A percentile compares a stretch with the other conserved stretches of the same genome.
Conservation (phyloP, 2,329 filamentous ascomycete species). For the Amesomyces nigricolor region DNA sequence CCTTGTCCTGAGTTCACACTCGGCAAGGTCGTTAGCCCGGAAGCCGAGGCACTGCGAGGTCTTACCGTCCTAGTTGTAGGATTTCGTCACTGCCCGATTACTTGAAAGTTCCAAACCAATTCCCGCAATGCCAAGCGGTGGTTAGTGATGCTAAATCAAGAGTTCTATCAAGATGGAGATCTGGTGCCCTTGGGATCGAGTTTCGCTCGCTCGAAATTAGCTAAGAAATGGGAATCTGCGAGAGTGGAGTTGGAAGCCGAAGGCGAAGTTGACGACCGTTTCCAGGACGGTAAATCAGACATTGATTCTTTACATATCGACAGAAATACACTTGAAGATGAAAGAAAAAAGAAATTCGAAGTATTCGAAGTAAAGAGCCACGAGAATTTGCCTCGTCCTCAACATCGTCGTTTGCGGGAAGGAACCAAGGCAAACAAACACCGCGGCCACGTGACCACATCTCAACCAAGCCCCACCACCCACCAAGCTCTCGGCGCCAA, state of each 20-base stretch:
- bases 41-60: constrained; percentile 6
- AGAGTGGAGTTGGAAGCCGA: no score
- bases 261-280: no score
- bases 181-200: background rate
- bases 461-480: background rate
- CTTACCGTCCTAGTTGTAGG: no score
- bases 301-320: no score
- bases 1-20: no score
- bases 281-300: no score
- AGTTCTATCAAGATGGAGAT: no score
- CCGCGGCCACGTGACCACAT: constrained; percentile 9
- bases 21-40: background rate
- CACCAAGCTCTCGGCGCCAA: constrained; percentile 15
- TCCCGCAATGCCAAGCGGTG: background rate
- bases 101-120: background rate
- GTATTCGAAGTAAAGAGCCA: background rate
- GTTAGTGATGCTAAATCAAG: no score
- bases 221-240: no score
- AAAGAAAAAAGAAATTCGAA: background rate
- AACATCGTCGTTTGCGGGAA: background rate
- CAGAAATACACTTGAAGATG: no score
- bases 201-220: background rate
- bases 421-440: background rate
- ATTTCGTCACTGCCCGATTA: background rate
- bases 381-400: no score